Conservation (phyloP, 306 rosid species). For the Oemleria cerasiformis region DNA sequence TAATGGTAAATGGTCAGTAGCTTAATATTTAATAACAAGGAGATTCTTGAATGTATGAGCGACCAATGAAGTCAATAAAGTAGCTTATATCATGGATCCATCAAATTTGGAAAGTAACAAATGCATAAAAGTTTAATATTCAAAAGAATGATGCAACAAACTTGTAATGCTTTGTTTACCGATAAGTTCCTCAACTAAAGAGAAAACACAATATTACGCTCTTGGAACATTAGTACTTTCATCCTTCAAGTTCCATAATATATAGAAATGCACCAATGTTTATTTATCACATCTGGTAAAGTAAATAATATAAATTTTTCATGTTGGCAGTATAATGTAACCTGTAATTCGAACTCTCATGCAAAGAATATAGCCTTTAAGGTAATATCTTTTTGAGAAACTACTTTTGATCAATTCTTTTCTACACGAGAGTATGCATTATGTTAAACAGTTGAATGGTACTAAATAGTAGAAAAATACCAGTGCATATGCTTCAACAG, state of each 20-base stretch:
- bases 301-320: neutral
- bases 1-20: constrained; percentile 34
- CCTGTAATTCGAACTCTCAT: neutral
- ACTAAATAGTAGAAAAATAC: constrained; percentile 37
- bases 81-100: neutral
- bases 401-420: neutral
- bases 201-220: neutral
- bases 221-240: constrained; percentile 3
- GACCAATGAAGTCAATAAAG: neutral
- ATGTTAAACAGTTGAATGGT: constrained; percentile 8
- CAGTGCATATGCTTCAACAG: constrained; percentile 81
- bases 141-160: neutral
- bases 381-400: neutral
- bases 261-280: neutral
- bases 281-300: neutral
- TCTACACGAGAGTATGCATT: neutral
- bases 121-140: neutral
- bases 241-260: constrained; percentile 14
- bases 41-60: neutral
- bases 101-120: neutral
- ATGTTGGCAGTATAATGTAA: neutral
- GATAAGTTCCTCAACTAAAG: neutral
- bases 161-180: neutral
- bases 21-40: constrained; percentile 12
- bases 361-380: constrained; percentile 4